A percentile compares a stretch with the other conserved stretches of the same genome.
These are phyloP conservation scores for Aspergillus sp. DNA, from an alignment of 2,329 filamentous ascomycete species.

Conservation along the genomic window DNA sequence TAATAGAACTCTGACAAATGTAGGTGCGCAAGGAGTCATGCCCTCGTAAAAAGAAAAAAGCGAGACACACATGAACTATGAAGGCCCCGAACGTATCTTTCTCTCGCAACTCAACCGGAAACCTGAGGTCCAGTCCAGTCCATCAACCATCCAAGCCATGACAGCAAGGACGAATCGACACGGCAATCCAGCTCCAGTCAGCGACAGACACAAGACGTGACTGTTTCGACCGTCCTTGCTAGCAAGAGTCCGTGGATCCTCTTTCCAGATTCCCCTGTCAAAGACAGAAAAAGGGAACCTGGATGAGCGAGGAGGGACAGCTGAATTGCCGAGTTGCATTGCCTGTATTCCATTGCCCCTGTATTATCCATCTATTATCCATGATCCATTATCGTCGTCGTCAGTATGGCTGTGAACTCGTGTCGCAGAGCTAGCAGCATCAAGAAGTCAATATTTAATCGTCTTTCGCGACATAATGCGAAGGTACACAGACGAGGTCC, in stretches of 20 bases:
- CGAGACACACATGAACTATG: slow-evolving; percentile 38
- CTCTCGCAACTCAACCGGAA: slow-evolving; percentile 27
- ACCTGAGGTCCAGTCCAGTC: not conserved
- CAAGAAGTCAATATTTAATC: too few species aligned
- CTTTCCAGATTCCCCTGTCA: not conserved
- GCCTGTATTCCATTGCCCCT: not conserved
- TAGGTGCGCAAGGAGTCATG: slow-evolving; percentile 42
- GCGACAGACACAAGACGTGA: slow-evolving; percentile 37
- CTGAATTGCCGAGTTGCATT: slow-evolving; percentile 28
- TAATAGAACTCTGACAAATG: slow-evolving; percentile 9
- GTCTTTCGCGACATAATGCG: too few species aligned
- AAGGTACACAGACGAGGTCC: too few species aligned
- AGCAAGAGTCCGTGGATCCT: slow-evolving; percentile 23
- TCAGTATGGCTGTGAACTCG: not conserved
- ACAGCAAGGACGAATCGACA: not conserved
- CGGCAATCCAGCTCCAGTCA: slow-evolving; percentile 31
- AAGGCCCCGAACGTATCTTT: slow-evolving; percentile 31
- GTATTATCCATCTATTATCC: not conserved
- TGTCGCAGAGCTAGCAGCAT: not conserved
- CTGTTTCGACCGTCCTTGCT: slow-evolving; percentile 29
- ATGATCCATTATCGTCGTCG: not conserved
- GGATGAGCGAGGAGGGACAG: slow-evolving; percentile 20
- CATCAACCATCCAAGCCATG: slow-evolving; percentile 5
- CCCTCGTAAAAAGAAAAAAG: slow-evolving; percentile 30
- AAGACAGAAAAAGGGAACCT: not conserved